phyloP scores from a whole-genome alignment of 208 protist genomes.

The Wallacemonas rigidus region DNA sequence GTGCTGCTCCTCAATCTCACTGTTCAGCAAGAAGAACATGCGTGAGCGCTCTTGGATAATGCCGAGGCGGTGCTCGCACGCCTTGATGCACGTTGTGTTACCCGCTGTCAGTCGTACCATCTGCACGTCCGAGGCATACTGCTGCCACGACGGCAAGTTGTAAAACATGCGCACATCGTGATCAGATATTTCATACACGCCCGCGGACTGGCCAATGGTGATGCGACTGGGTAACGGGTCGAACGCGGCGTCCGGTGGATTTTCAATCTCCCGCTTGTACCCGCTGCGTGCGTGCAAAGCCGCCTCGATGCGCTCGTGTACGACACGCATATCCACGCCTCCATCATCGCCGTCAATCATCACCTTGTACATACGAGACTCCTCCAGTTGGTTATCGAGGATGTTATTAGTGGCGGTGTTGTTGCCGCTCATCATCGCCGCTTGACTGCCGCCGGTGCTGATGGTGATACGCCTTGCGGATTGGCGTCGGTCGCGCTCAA shows the following conservation, averaged over 20 bases:
- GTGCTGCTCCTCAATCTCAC: slow-evolving; percentile 83
- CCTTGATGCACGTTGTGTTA: slow-evolving; percentile 69
- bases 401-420: background rate
- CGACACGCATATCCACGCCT: slow-evolving; percentile 84
- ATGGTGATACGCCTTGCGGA: slow-evolving; percentile 10
- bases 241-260: slow-evolving; percentile 5
- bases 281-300: slow-evolving; percentile 64
- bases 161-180: slow-evolving; percentile 40
- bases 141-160: slow-evolving; percentile 48
- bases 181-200: slow-evolving; percentile 72
- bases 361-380: slow-evolving; percentile 82
- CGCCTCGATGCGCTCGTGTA: slow-evolving; percentile 82
- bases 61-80: slow-evolving; percentile 85
- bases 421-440: slow-evolving; percentile 9
- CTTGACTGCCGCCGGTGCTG: slow-evolving; percentile 3
- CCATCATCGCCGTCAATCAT: slow-evolving; percentile 91
- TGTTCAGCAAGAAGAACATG: slow-evolving; percentile 92
- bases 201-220: slow-evolving; percentile 53
- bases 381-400: slow-evolving; percentile 46
- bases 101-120: slow-evolving; percentile 71
- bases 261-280: slow-evolving; percentile 46
- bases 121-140: slow-evolving; percentile 77
- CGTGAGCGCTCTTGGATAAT: slow-evolving; percentile 93
- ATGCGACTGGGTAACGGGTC: slow-evolving; percentile 32
- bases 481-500: slow-evolving; percentile 12